Evolutionary conservation across 345 rosid species (phyloP).

Genomic region (Rhodomyrtus tomentosa): DNA sequence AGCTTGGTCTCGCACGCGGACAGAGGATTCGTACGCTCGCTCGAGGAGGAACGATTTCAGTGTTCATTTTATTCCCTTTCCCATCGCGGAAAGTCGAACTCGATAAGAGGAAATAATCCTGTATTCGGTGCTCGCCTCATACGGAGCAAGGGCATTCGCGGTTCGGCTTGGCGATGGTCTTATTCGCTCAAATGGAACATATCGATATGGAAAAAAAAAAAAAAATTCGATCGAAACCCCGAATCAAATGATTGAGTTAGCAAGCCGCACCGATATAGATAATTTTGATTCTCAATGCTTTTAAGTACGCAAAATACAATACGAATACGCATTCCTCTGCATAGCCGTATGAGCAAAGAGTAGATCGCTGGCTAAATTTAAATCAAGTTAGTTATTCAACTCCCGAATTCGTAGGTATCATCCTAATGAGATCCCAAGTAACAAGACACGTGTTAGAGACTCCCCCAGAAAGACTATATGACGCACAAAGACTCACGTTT

Average conservation of each 20-base stretch:
- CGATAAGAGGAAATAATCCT: not conserved
- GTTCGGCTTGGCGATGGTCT: not conserved
- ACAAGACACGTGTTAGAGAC: no score
- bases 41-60: not conserved
- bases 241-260: not conserved
- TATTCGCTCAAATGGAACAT: not conserved
- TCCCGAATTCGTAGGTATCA: no score
- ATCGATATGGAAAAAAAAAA: not conserved
- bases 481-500: not conserved
- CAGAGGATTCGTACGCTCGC: not conserved
- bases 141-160: not conserved
- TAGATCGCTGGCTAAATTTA: not conserved
- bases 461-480: not conserved
- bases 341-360: not conserved
- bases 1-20: not conserved
- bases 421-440: no score
- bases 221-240: not conserved
- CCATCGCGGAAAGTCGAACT: not conserved
- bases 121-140: not conserved
- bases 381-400: not conserved
- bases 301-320: accelerated
- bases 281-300: not conserved
- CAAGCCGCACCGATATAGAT: not conserved
- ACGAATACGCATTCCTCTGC: not conserved
- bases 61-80: not conserved